Base-by-base conservation (phyloP, 2,329 filamentous ascomycete species). In the Alternaria infectoria region DNA sequence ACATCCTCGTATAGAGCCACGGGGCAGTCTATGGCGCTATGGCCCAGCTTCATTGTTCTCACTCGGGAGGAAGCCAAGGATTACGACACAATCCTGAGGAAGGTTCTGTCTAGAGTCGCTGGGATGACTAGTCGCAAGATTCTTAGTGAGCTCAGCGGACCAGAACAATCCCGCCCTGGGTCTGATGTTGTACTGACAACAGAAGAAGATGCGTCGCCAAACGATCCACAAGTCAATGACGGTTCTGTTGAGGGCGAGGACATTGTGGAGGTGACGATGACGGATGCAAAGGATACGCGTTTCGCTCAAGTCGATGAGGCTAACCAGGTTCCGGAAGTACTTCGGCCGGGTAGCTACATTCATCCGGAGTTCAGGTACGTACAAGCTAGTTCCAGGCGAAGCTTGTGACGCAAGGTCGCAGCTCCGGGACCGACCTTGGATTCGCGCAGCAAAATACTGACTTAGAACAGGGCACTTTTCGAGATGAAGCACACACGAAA, bases 191-290 rank as follows among this genome's bases (percentile, higher is more conserved):
- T 93, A 19, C 83, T 91, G 11, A 88, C 90, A 60, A 90, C 84
- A 15, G 84, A 86, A 21, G 86, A 88, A 63, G 85, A 87, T 66
- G 87, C 86, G 4, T 88, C 91, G 66, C 90, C 89, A 5, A 89
- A 89, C 10, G 91, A 91, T 68, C 85, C 87, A 21, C 91, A 91
- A 74, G 86, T 97, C 50, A 87, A 90, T 61, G 90, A 93, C 47
- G 87, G 88, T 26, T 97, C 94, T 4, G 87, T 97, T 2, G 90
- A 94, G 76, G 92, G 93, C 10, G 95, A 97, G 77, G 94, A 97
- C 65, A 88, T 97, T 73, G 92, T 98, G 6, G 92, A 97, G 75
- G 90, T 99, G 15, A 92, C 91, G 1, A 94, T 97, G 90, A 89
- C 89, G 57, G 90, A 93, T 70, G 82, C 83, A 3, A 75, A 75